Percentiles rank a stretch among this genome's conserved stretches.
Conservation (phyloP, 192 early-diverging fungal genomes). For the Glomus cerebriforme region DNA sequence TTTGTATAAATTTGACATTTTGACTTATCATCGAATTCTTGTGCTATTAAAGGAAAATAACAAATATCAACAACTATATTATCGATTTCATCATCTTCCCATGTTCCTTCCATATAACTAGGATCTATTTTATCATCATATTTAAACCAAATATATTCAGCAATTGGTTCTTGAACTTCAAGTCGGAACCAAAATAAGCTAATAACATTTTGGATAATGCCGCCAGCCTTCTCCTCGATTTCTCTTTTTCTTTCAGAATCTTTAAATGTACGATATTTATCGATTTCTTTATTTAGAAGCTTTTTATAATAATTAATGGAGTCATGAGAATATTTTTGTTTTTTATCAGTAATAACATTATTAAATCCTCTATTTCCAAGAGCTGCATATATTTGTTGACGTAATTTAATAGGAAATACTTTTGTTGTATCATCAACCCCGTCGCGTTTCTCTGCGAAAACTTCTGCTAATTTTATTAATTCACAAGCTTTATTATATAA, state of each 20-base stretch:
- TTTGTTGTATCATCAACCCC: neutral
- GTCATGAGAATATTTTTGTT: neutral
- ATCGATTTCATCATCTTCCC: neutral
- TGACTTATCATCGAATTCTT: neutral
- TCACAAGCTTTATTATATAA: neutral
- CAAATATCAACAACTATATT: neutral
- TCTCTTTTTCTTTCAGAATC: neutral
- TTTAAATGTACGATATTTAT: neutral
- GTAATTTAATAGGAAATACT: neutral
- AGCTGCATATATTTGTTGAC: neutral
- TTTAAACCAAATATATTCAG: neutral
- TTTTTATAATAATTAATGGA: neutral
- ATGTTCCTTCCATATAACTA: neutral
- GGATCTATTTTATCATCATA: neutral
- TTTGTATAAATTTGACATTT: neutral
- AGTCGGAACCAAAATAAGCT: neutral
- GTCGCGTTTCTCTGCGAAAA: neutral
- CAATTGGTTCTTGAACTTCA: conserved; percentile 6
- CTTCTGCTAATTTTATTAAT: neutral
- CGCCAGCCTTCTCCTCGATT: neutral
- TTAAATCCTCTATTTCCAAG: conserved; percentile 11
- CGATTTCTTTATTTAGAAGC: neutral
- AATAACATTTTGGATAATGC: neutral
- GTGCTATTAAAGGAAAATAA: conserved; percentile 16
- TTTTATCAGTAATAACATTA: neutral